Base-by-base conservation (phyloP, 192 early-diverging fungal genomes). In the Jimgerdemannia flammicorona region DNA sequence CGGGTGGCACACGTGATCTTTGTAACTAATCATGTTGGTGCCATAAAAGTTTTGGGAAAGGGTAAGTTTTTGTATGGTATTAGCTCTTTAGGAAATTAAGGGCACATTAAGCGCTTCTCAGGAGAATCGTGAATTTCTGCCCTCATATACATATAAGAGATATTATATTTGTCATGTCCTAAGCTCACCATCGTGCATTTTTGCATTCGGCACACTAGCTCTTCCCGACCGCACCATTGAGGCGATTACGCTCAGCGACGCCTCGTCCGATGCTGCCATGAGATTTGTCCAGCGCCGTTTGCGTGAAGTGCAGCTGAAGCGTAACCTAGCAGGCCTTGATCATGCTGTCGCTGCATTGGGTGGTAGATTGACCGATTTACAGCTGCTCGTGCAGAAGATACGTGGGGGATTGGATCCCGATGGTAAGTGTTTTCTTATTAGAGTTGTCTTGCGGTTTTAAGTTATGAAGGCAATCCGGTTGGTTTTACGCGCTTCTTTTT, bases 1-100 rank as follows among this genome's bases (percentile, higher is more conserved):
- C 88, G 91, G 44, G 78, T 95, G 67, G 97, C 96, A 3, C 95
- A 99, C 82, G 95, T 98, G 20, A 83, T 99, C 18, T 94, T 98
- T 76, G 89, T 95, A 4, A 91, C 88, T 74, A 88, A 91, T 75
- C 95, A 93, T 77, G 87, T 89, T 44, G 82, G 84, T 66, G 87
- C 87, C 0, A 78, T 83, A 43, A 95, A 93, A 74, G 86, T 84
- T 4, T 77, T 98, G 11, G 87, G 89, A 71, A 91, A 88, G 85
- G 85, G 93, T 94, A 85, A 68, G 68, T 17, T 3, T 39, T 44
- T 67, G 14, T 19, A 18, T 64, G 11, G 42, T 43, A 40, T 40
- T 43, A 43, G 64, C 59, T 67, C n/a, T n/a, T n/a, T n/a, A n/a
- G n/a, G n/a, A n/a, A n/a, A n/a, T n/a, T n/a, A n/a, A n/a, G n/a